Evolutionary conservation across 768 basidiomycete genomes (phyloP).

Genomic region (Rossbeevera mucosa): DNA sequence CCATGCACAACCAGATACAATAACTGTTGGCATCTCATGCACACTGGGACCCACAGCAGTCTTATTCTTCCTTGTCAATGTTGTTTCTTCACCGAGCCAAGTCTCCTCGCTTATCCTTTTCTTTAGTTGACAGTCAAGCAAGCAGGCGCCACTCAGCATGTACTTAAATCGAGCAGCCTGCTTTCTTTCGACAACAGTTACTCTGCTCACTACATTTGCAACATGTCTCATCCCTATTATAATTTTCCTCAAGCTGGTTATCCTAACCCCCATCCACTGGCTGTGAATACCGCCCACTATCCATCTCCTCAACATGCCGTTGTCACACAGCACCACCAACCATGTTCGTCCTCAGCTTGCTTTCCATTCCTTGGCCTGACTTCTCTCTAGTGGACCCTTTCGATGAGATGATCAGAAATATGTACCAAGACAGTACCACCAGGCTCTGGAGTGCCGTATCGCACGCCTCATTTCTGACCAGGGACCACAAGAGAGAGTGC

Average conservation of each 20-base stretch:
- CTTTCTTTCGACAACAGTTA: background rate
- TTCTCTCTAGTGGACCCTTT: slow-evolving; percentile 2
- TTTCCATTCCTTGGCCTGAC: background rate
- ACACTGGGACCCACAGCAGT: background rate
- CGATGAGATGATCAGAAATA: slow-evolving; percentile 2
- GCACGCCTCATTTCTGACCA: background rate
- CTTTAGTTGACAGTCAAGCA: too few species aligned
- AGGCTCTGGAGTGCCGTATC: slow-evolving; percentile 7
- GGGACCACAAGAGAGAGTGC: slow-evolving; percentile 1
- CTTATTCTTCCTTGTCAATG: background rate
- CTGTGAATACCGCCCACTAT: background rate
- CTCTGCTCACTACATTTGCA: background rate
- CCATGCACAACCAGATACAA: slow-evolving; percentile 9
- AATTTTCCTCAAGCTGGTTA: background rate
- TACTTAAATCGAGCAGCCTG: background rate
- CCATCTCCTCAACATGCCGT: background rate
- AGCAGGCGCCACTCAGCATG: background rate
- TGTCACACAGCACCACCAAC: background rate
- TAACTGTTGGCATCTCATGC: background rate
- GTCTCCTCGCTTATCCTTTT: too few species aligned
- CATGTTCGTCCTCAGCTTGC: slow-evolving; percentile 10
- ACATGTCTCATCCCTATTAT: slow-evolving; percentile 4
- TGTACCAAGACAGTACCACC: background rate
- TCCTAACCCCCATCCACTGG: background rate
- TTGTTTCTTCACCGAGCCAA: background rate